These are phyloP conservation scores for Trichoderma endophyticum DNA, from an alignment of 2,329 filamentous ascomycete genomes.

Conservation along the genomic window DNA sequence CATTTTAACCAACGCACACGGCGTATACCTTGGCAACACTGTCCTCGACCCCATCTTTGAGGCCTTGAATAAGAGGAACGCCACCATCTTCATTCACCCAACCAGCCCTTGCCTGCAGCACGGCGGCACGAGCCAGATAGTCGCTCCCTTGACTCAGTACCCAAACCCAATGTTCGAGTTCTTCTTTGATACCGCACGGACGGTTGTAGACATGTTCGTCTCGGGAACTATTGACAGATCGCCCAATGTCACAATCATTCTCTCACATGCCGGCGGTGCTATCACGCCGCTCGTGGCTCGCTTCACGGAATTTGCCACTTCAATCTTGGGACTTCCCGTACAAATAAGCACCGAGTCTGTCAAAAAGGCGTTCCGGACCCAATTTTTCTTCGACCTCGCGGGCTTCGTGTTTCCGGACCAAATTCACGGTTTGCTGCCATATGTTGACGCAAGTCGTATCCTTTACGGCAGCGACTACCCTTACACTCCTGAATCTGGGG, in stretches of 20 bases:
- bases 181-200: slow-evolving; percentile 51
- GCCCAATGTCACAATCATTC: slow-evolving; percentile 45
- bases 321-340: slow-evolving; percentile 11
- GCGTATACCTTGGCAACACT: slow-evolving; percentile 42
- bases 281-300: slow-evolving; percentile 44
- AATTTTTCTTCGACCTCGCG: slow-evolving; percentile 52
- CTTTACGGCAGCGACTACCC: slow-evolving; percentile 54
- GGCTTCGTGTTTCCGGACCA: slow-evolving; percentile 49
- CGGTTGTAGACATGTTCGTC: slow-evolving; percentile 46
- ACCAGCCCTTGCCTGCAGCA: slow-evolving; percentile 26
- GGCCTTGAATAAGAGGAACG: slow-evolving; percentile 36
- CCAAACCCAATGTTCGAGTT: slow-evolving; percentile 44
- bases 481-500: slow-evolving; percentile 37
- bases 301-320: slow-evolving; percentile 25
- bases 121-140: slow-evolving; percentile 26
- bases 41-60: slow-evolving; percentile 39
- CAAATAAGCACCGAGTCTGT: neutral
- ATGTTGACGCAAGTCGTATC: slow-evolving; percentile 39
- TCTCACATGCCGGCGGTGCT: slow-evolving; percentile 47
- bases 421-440: slow-evolving; percentile 45
- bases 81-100: slow-evolving; percentile 46
- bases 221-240: slow-evolving; percentile 44
- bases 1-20: slow-evolving; percentile 39
- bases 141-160: slow-evolving; percentile 26
- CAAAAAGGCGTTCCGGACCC: slow-evolving; percentile 24